Evolutionary conservation across 768 basidiomycete species (phyloP).

Genomic region (Candolleomyces aberdarensis): DNA sequence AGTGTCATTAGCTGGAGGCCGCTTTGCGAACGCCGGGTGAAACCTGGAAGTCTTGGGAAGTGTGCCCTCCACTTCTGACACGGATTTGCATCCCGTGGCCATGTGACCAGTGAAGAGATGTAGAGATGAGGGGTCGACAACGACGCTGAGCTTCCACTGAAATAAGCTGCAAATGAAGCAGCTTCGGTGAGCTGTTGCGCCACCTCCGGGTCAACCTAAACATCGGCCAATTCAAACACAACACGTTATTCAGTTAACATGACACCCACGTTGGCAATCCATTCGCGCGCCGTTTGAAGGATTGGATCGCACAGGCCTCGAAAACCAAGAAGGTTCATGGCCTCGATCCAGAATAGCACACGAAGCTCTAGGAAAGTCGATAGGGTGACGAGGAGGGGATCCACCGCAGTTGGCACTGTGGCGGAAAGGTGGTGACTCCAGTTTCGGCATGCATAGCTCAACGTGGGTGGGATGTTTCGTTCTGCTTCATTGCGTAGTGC

Average conservation of each 20-base stretch:
- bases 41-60: constrained; percentile 11
- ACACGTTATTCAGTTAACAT: not conserved
- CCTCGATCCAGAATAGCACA: constrained; percentile 10
- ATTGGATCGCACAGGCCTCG: not conserved
- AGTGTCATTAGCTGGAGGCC: constrained; percentile 10
- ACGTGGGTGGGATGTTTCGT: constrained; percentile 7
- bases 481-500: not conserved
- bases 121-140: constrained; percentile 22
- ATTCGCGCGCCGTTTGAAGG: not conserved
- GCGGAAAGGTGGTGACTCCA: constrained; percentile 13
- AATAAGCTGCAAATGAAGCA: constrained; percentile 17
- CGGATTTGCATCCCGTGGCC: constrained; percentile 8
- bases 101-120: constrained; percentile 20
- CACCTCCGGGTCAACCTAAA: not conserved
- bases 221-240: not conserved
- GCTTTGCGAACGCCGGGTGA: not conserved
- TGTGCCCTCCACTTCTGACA: constrained; percentile 9
- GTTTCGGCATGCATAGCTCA: constrained; percentile 12
- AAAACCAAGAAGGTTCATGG: constrained; percentile 5
- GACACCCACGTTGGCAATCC: not conserved
- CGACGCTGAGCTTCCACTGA: constrained; percentile 11
- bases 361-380: constrained; percentile 3
- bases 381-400: not conserved
- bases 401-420: not conserved
- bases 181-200: constrained; percentile 6